Percentiles rank a stretch among this genome's conserved stretches.
These are phyloP conservation scores for Cucurbita moschata DNA, from an alignment of 306 rosid species.

Conservation along the genomic window DNA sequence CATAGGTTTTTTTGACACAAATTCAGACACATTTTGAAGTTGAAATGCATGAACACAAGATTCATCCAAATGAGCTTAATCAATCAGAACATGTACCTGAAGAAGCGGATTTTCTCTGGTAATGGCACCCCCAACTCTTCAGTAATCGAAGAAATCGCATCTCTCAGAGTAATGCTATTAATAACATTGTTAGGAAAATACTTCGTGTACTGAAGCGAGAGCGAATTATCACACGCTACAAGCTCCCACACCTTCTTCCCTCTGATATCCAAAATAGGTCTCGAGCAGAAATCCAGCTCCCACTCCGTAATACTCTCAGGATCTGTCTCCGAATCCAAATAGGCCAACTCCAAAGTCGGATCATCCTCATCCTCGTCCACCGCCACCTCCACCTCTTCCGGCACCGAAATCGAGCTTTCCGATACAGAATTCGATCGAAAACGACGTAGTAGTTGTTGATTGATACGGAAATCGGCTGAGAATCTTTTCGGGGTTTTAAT, in stretches of 20 bases:
- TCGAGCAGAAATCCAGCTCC: constrained; percentile 92
- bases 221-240: constrained; percentile 67
- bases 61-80: not conserved
- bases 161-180: constrained; percentile 76
- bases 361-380: constrained; percentile 21
- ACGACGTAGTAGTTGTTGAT: constrained; percentile 14
- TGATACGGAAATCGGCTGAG: constrained; percentile 1
- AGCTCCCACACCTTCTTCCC: constrained; percentile 98
- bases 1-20: not conserved
- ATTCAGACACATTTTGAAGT: not conserved
- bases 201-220: constrained; percentile 72
- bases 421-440: constrained; percentile 40
- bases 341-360: constrained; percentile 62
- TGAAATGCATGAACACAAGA: not conserved
- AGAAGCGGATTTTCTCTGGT: constrained; percentile 76
- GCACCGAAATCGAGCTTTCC: constrained; percentile 44
- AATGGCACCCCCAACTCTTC: constrained; percentile 54
- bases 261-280: constrained; percentile 74
- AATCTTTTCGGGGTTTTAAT: constrained; percentile 18
- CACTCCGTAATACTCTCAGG: constrained; percentile 50
- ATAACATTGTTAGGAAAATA: constrained; percentile 87
- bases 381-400: constrained; percentile 26
- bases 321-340: constrained; percentile 56
- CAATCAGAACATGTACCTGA: constrained; percentile 35
- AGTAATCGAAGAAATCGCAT: constrained; percentile 42